Percentiles rank a stretch among this genome's conserved stretches.
Evolutionary conservation across 1,284 basidiomycete species (phyloP).

Genomic region (Cryptococcus floricola): DNA sequence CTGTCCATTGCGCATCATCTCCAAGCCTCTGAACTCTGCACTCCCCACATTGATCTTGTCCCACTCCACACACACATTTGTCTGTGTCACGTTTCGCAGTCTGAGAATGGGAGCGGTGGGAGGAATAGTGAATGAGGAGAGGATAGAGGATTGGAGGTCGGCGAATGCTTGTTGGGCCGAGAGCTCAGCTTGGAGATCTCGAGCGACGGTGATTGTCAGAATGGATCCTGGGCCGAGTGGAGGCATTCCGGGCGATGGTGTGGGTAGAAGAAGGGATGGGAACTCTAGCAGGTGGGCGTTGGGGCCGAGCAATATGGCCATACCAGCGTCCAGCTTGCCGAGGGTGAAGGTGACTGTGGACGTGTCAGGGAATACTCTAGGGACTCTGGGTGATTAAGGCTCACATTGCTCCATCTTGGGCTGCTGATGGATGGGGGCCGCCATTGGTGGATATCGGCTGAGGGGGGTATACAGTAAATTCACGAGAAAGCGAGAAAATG

Average conservation of each 20-base stretch:
- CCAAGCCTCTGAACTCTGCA: slow-evolving; percentile 75
- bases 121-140: slow-evolving; percentile 61
- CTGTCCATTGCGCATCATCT: slow-evolving; percentile 85
- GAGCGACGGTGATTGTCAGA: slow-evolving; percentile 86
- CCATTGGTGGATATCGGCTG: background rate
- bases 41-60: slow-evolving; percentile 76
- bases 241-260: slow-evolving; percentile 50
- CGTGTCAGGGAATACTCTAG: slow-evolving; percentile 7
- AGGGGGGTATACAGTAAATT: background rate
- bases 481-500: too few species aligned
- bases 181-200: slow-evolving; percentile 76
- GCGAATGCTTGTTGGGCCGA: slow-evolving; percentile 74
- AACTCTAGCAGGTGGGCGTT: slow-evolving; percentile 93
- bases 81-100: slow-evolving; percentile 91
- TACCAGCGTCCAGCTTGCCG: slow-evolving; percentile 60
- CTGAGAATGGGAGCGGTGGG: slow-evolving; percentile 65
- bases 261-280: slow-evolving; percentile 81
- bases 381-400: slow-evolving; percentile 1
- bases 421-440: too few species aligned
- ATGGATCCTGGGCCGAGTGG: slow-evolving; percentile 90
- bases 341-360: slow-evolving; percentile 60
- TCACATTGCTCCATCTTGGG: slow-evolving; percentile 39
- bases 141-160: slow-evolving; percentile 72
- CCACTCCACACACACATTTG: slow-evolving; percentile 91
- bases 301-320: slow-evolving; percentile 75